Percentiles rank a stretch among this genome's conserved stretches.
Evolutionary conservation across 768 basidiomycete genomes (phyloP).

Genomic region (Mycena metata): DNA sequence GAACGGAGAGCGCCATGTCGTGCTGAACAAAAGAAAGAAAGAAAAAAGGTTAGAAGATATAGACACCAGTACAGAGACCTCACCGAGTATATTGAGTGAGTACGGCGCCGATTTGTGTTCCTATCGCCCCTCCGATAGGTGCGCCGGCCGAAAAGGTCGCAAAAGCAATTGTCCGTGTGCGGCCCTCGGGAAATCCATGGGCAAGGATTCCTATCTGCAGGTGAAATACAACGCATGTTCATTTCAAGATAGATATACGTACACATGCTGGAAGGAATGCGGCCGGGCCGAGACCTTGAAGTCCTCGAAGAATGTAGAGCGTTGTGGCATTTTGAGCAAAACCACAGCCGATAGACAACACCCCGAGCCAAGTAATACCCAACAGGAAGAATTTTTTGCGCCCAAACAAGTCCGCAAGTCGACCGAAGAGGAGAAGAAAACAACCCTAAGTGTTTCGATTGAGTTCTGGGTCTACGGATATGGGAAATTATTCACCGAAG

Average conservation of each 20-base stretch:
- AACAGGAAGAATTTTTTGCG: constrained; percentile 66
- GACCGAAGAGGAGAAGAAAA: constrained; percentile 70
- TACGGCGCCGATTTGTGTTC: constrained; percentile 69
- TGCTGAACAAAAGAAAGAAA: constrained; percentile 18
- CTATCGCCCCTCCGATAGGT: constrained; percentile 73
- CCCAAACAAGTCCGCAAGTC: constrained; percentile 74
- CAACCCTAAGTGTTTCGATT: constrained; percentile 68
- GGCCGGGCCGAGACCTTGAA: constrained; percentile 74
- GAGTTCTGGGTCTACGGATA: too few species aligned
- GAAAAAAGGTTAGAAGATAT: too few species aligned
- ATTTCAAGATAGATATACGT: constrained; percentile 42
- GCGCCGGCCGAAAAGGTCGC: constrained; percentile 79
- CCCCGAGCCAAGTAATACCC: constrained; percentile 59
- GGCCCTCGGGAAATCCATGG: constrained; percentile 65
- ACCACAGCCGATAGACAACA: constrained; percentile 64
- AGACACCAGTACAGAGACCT: background rate
- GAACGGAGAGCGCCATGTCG: constrained; percentile 64
- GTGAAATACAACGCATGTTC: background rate
- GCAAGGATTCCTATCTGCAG: constrained; percentile 76
- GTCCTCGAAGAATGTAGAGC: constrained; percentile 69
- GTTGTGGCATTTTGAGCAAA: constrained; percentile 64
- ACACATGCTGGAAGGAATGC: constrained; percentile 72
- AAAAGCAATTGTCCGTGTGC: constrained; percentile 72
- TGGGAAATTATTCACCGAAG: too few species aligned
- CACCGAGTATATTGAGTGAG: constrained; percentile 56